Evolutionary conservation across 2,329 filamentous ascomycete species (phyloP), one percentile per base, ranked within the genome.

Genomic region (Rutstroemia sp.): DNA sequence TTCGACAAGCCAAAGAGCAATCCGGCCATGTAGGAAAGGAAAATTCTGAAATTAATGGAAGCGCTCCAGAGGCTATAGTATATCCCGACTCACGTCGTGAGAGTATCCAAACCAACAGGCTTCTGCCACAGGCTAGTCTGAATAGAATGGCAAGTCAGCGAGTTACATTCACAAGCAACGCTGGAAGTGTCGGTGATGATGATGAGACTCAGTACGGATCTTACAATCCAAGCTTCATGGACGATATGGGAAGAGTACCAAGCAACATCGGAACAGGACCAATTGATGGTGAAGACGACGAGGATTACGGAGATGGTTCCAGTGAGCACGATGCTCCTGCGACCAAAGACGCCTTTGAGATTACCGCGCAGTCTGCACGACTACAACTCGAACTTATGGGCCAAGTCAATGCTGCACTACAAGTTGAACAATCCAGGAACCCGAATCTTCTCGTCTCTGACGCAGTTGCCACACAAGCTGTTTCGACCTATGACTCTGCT

Each of bases 281-380:
- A 36, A 52, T 61, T 49, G 84, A 79, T 19, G 84, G 86, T 19
- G 78, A 80, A 25, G 82, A 86, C 19, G 82, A 85, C 19, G 88
- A 95, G 49, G 88, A 92, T 25, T 88, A 88, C 58, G 84, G 83
- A 45, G 90, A 95, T 64, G 89, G 89, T 61, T 86, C 82, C 38
- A 95, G 90, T 65, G 87, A 86, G 53, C 86, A 82, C 57, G 89
- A 95, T 60, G 83, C 82, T 8, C 81, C 86, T 1, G 83, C 84
- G 36, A 92, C 83, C 67, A 95, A 95, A 68, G 94, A 99, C 70
- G 92, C 94, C 1, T 92, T 97, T 72, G 92, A 92, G 69, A 97
- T 99, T 67, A 96, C 92, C 3, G 94, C 94, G 0, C 92, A 97
- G 70, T 97, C 94, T 14, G 91, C 91, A 10, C 92, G 88, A 69